phyloP scores from a whole-genome alignment of 371 early-diverging fungal genomes.

The Saksenaea vasiformis region DNA sequence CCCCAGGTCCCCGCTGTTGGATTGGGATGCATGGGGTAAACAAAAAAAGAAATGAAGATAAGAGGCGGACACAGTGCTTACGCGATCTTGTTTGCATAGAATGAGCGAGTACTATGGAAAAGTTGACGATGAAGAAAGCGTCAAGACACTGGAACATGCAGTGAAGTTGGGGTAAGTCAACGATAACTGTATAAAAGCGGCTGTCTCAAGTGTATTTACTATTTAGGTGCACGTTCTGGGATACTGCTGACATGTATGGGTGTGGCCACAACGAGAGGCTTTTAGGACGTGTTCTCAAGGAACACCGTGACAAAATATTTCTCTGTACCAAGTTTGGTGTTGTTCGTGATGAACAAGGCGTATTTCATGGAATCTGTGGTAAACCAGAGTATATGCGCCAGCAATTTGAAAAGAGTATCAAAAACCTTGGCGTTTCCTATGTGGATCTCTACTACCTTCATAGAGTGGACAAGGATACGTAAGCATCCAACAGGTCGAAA shows the following conservation, averaged over 20 bases:
- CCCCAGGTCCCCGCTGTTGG: constrained; percentile 13
- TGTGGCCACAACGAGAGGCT: constrained; percentile 40
- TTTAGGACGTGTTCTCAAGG: constrained; percentile 34
- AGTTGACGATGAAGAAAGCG: constrained; percentile 22
- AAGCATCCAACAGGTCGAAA: not conserved
- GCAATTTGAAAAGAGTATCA: constrained; percentile 43
- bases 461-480: constrained; percentile 47
- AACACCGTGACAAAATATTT: constrained; percentile 43
- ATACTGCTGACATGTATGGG: constrained; percentile 30
- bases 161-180: constrained; percentile 23
- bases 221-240: constrained; percentile 26
- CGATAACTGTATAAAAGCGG: not conserved
- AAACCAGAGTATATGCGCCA: constrained; percentile 53
- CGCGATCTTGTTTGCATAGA: not conserved
- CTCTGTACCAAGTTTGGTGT: constrained; percentile 48
- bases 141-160: constrained; percentile 35
- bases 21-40: constrained; percentile 21
- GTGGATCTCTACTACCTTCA: constrained; percentile 67
- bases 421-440: constrained; percentile 45
- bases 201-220: too few species aligned
- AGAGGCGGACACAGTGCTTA: not conserved
- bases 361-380: constrained; percentile 33
- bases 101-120: constrained; percentile 27
- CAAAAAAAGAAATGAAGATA: not conserved
- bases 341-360: constrained; percentile 24